Base-by-base conservation (phyloP, 1,139 yeast species). In the Debaryomyces sp. region DNA sequence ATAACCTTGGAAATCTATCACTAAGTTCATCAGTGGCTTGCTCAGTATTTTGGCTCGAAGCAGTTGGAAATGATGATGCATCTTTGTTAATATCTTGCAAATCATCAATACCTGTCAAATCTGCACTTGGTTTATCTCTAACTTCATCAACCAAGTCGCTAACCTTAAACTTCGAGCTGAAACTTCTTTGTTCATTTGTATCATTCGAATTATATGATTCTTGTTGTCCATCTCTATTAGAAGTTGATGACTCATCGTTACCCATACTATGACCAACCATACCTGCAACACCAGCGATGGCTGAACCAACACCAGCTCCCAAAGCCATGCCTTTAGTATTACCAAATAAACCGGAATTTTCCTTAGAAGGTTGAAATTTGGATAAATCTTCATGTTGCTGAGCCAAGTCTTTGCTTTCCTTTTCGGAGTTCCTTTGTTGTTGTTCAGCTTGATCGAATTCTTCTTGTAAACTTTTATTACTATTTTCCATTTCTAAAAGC, bases 321-420 rank as follows among this genome's bases (percentile, higher is more conserved):
- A 60, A 65, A 24, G 61, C 66, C n/a, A 35, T 26, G 10, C 24
- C 29, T 21, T 34, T 50, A 17, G 42, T 27, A 22, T 50, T 39
- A 32, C 48, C 54, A 18, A 54, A 41, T 32, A 61, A 15, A 27
- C 21, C 24, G 24, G 42, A 32, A 13, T 43, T 45, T 7, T 24
- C 30, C 13, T 32, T 34, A 27, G 36, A 21, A 9, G 38, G 38
- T 35, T 35, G 26, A 13, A 12, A 35, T 6, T 32, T 12, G 21
- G 44, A 34, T 12, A 38, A 29, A 1, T 15, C 17, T 9, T 5
- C 38, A 29, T 43, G 43, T n/a, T 54, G 54, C 33, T 48, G 58
- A 32, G 51, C 47, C 59, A 57, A 68, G 66, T 37, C 71, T 68
- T 51, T 70, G 70, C 66, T 56, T 72, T 78, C 54, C 60, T 64